Evolutionary conservation across 164 flowering plant species (phyloP).

Genomic region (Cinnamomum chago): DNA sequence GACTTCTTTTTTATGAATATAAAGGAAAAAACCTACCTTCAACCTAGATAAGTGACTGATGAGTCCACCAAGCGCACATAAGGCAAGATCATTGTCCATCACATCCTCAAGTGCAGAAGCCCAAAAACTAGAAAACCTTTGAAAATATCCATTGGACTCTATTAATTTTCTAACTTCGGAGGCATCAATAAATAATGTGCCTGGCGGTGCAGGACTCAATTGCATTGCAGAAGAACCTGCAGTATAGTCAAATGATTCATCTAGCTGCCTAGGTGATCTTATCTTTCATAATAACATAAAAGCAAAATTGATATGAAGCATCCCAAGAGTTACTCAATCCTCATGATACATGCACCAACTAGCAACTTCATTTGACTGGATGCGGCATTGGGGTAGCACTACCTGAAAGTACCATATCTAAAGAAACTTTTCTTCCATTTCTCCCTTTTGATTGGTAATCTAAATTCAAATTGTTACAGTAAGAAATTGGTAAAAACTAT

Average conservation of each 20-base stretch:
- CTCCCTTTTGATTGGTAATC: no score
- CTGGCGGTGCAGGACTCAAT: conserved; percentile 46
- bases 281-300: not conserved
- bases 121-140: conserved; percentile 42
- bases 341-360: not conserved
- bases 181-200: conserved; percentile 50
- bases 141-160: conserved; percentile 62
- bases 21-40: conserved; percentile 48
- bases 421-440: no score
- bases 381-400: no score
- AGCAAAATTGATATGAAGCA: not conserved
- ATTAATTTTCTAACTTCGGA: conserved; percentile 58
- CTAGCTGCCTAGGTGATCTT: not conserved
- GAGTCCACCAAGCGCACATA: conserved; percentile 80
- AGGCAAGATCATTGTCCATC: conserved; percentile 40
- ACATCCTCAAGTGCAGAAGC: conserved; percentile 42
- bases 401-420: no score
- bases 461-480: not conserved
- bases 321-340: not conserved
- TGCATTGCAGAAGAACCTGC: conserved; percentile 53
- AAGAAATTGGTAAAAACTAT: not conserved
- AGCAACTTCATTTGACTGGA: not conserved
- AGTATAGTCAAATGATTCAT: conserved; percentile 12
- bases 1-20: not conserved
- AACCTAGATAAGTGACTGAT: conserved; percentile 67